phyloP scores from a whole-genome alignment of 2,329 filamentous ascomycete species.

The Huntiella savannae region DNA sequence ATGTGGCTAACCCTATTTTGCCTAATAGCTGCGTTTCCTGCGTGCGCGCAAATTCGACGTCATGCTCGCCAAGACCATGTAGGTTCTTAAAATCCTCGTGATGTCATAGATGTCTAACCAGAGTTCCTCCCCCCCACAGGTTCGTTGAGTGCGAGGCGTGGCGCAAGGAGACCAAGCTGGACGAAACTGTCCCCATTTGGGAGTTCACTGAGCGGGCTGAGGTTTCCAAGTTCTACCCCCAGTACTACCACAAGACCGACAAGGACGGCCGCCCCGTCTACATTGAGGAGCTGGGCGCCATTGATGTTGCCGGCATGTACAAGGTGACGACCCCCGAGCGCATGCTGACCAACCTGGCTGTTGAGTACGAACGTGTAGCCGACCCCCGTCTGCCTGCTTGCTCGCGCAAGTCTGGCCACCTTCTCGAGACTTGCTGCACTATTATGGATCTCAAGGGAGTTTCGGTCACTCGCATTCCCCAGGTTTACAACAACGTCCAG shows the following conservation, averaged over 20 bases:
- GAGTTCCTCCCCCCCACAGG: constrained; percentile 30
- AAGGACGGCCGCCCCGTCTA: constrained; percentile 95
- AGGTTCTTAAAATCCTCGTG: constrained; percentile 19
- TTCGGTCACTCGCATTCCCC: constrained; percentile 57
- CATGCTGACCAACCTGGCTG: constrained; percentile 90
- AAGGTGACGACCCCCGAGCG: constrained; percentile 83
- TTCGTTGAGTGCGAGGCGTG: constrained; percentile 81
- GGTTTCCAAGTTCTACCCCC: constrained; percentile 82
- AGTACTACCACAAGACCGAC: constrained; percentile 97
- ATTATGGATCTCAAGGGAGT: constrained; percentile 98
- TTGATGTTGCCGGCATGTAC: constrained; percentile 76
- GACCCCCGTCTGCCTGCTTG: constrained; percentile 88
- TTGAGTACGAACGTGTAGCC: constrained; percentile 91
- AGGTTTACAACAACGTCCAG: constrained; percentile 75
- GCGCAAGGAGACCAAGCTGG: constrained; percentile 71
- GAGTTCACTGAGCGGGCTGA: constrained; percentile 71
- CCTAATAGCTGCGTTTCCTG: constrained; percentile 58
- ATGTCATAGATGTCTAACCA: not conserved
- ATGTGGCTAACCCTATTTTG: not conserved
- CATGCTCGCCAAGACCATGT: constrained; percentile 71
- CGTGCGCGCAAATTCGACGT: constrained; percentile 93
- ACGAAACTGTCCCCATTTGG: constrained; percentile 62
- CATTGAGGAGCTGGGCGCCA: constrained; percentile 88
- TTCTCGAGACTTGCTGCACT: constrained; percentile 94
- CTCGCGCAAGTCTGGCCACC: constrained; percentile 72